These are phyloP conservation scores for Incumbomyces delicatus DNA, from an alignment of 2,329 filamentous ascomycete genomes.

Conservation along the genomic window DNA sequence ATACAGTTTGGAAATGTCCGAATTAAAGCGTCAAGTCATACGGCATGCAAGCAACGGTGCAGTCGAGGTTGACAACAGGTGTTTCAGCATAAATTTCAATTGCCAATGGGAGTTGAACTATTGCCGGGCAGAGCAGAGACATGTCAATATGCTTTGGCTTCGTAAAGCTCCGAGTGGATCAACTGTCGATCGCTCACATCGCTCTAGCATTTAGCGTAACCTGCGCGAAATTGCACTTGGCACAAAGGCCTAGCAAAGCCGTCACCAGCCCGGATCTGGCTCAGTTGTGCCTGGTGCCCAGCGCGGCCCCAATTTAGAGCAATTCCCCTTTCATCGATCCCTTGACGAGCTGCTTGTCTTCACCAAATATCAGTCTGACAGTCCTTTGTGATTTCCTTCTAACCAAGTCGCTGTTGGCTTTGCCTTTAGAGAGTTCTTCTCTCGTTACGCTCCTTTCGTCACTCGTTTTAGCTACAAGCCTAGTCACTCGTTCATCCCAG, in stretches of 20 bases:
- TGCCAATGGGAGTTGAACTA: neutral
- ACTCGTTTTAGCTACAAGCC: constrained; percentile 14
- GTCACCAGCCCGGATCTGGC: neutral
- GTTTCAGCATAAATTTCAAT: constrained; percentile 5
- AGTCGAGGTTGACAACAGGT: neutral
- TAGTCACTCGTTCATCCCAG: constrained; percentile 11
- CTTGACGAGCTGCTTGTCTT: constrained; percentile 9
- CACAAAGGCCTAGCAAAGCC: neutral
- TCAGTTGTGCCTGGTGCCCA: neutral
- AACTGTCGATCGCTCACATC: neutral
- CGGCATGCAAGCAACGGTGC: too few relatives aligned
- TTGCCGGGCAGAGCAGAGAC: neutral
- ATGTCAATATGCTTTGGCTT: neutral
- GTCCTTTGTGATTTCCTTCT: too few relatives aligned
- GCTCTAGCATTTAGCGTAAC: neutral
- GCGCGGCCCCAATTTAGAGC: neutral
- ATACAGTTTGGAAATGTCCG: too few relatives aligned
- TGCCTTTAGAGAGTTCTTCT: constrained; percentile 20
- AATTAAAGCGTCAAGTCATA: too few relatives aligned
- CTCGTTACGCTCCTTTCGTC: constrained; percentile 22
- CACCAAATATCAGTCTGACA: neutral
- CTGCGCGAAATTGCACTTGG: constrained; percentile 4
- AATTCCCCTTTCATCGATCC: constrained; percentile 6
- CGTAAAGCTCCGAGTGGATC: constrained; percentile 1
- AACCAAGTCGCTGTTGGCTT: constrained; percentile 10